A percentile compares a stretch with the other conserved stretches of the same genome.
Evolutionary conservation across 129 eudicot species (phyloP).

Genomic region (Centella asiatica): DNA sequence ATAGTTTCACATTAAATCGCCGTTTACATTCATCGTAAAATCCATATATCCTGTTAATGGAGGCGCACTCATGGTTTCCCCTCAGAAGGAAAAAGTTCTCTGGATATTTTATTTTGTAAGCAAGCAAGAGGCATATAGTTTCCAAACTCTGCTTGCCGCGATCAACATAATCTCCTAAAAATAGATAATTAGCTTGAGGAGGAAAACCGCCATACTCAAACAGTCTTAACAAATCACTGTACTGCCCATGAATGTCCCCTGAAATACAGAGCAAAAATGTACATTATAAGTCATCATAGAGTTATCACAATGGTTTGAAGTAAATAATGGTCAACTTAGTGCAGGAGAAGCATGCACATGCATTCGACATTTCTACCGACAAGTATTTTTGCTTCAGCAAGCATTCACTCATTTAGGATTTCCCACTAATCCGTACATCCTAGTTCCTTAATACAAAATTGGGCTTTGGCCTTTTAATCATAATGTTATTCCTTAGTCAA

Average conservation of each 20-base stretch:
- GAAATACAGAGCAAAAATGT: slow-evolving; percentile 15
- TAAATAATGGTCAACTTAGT: no score
- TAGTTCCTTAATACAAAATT: no score
- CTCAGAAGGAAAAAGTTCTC: slow-evolving; percentile 81
- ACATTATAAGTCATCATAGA: neutral
- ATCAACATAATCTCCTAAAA: slow-evolving; percentile 85
- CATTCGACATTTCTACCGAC: no score
- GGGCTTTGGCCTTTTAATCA: no score
- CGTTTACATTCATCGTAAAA: slow-evolving; percentile 88
- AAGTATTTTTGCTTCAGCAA: no score
- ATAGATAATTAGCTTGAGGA: slow-evolving; percentile 75
- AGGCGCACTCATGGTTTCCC: slow-evolving; percentile 87
- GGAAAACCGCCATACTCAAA: slow-evolving; percentile 90
- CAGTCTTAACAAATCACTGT: slow-evolving; percentile 66
- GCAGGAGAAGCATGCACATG: no score
- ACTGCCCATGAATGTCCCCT: slow-evolving; percentile 96
- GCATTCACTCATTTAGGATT: no score
- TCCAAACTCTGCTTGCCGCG: slow-evolving; percentile 83
- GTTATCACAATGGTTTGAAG: neutral
- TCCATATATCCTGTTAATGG: slow-evolving; percentile 79
- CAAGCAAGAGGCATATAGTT: slow-evolving; percentile 81
- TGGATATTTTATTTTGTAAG: slow-evolving; percentile 72
- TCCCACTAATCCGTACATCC: no score
- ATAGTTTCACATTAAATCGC: slow-evolving; percentile 71
- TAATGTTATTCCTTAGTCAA: no score